Conservation (phyloP, 2,329 filamentous ascomycete genomes). For the Macrophomina phaseolina region DNA sequence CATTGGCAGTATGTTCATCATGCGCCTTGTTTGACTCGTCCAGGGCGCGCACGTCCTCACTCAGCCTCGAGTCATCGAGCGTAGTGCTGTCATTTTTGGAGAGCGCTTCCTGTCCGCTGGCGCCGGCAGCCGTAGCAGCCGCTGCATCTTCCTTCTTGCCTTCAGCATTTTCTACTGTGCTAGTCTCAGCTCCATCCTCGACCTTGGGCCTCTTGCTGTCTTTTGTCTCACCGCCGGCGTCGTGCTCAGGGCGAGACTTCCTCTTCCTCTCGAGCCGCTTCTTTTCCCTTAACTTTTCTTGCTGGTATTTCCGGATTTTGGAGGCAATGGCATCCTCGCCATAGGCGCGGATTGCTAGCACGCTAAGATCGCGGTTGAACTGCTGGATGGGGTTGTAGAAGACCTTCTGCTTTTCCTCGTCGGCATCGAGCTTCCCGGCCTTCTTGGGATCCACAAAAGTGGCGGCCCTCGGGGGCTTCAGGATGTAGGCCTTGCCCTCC, state of each 20-base stretch:
- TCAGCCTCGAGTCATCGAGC: background rate
- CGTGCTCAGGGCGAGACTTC: constrained; percentile 2
- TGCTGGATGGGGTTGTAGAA: constrained; percentile 99
- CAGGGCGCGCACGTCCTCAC: constrained; percentile 7
- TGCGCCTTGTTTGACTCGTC: background rate
- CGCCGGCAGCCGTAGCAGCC: constrained; percentile 4
- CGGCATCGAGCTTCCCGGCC: constrained; percentile 47
- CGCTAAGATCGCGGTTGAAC: constrained; percentile 95
- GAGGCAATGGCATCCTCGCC: constrained; percentile 69
- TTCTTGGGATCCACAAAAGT: constrained; percentile 55
- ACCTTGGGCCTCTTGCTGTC: constrained; percentile 35
- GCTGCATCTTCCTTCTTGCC: background rate
- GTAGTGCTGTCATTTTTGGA: constrained; percentile 33
- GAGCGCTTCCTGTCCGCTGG: constrained; percentile 3
- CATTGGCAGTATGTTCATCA: constrained; percentile 34
- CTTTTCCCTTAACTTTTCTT: constrained; percentile 37
- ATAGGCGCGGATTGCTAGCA: constrained; percentile 89
- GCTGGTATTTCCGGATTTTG: constrained; percentile 46
- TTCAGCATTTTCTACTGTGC: background rate
- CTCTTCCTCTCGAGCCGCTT: constrained; percentile 41
- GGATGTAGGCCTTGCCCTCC: constrained; percentile 71
- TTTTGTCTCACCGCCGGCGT: constrained; percentile 12
- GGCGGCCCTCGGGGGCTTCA: constrained; percentile 62
- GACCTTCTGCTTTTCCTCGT: constrained; percentile 71
- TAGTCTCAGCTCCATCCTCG: constrained; percentile 28